Percentiles rank a stretch among this genome's conserved stretches.
Evolutionary conservation across 768 basidiomycete genomes (phyloP).

Genomic region (Russula emetica): DNA sequence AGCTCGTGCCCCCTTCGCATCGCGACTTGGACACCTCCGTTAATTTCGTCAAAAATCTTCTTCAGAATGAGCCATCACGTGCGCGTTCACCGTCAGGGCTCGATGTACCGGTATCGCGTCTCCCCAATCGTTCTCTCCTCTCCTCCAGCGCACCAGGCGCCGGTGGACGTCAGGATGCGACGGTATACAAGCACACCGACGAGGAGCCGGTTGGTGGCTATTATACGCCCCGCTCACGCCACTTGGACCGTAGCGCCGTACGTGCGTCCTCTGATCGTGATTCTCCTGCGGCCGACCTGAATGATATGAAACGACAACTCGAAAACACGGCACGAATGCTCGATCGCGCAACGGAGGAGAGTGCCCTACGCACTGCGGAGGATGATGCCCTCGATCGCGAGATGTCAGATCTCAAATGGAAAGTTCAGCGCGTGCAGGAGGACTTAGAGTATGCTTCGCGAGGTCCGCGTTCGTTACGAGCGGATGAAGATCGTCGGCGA

Average conservation of each 20-base stretch:
- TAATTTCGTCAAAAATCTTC: conserved; percentile 79
- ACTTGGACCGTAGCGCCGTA: conserved; percentile 80
- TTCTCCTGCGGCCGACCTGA: conserved; percentile 58
- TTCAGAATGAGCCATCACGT: conserved; percentile 76
- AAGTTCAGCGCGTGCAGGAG: conserved; percentile 82
- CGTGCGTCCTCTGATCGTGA: conserved; percentile 68
- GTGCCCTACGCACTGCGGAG: conserved; percentile 59
- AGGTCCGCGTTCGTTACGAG: conserved; percentile 62
- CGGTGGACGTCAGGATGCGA: conserved; percentile 75
- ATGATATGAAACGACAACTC: conserved; percentile 82
- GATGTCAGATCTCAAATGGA: conserved; percentile 78
- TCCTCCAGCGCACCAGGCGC: conserved; percentile 48
- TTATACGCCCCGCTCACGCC: conserved; percentile 78
- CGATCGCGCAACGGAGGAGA: conserved; percentile 65
- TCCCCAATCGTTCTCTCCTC: conserved; percentile 71
- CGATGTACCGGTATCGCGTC: conserved; percentile 54
- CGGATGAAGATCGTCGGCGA: conserved; percentile 81
- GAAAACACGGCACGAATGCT: conserved; percentile 75
- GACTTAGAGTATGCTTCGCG: conserved; percentile 85
- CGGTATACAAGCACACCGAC: conserved; percentile 81
- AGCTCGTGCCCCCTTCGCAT: conserved; percentile 89
- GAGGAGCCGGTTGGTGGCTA: conserved; percentile 54
- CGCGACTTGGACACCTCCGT: conserved; percentile 87
- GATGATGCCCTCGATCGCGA: conserved; percentile 92
- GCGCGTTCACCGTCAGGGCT: conserved; percentile 54